A percentile compares a stretch with the other conserved stretches of the same genome.
phyloP scores from a whole-genome alignment of 306 rosid species.

The Begonia loranthoides region DNA sequence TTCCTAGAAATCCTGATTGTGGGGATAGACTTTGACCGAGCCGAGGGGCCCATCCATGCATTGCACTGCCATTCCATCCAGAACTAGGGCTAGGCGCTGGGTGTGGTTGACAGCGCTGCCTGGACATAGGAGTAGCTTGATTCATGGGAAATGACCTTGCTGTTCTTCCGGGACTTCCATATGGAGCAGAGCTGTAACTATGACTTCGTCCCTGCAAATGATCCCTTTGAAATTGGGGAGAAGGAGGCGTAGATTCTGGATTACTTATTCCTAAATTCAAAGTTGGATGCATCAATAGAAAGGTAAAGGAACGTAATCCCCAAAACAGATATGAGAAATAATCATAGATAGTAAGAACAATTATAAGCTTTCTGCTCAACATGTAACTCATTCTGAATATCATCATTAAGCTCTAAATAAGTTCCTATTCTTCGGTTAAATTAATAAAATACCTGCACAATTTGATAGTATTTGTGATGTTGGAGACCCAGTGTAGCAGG shows the following conservation, averaged over 20 bases:
- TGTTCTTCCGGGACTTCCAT: not conserved
- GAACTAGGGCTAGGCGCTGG: not conserved
- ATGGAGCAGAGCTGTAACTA: not conserved
- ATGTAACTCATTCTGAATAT: too few relatives aligned
- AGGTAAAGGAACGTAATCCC: not conserved
- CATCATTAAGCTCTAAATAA: too few relatives aligned
- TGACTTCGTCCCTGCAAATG: not conserved
- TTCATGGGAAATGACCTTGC: not conserved
- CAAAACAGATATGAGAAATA: not conserved
- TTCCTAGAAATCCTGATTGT: too few relatives aligned
- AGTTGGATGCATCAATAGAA: not conserved
- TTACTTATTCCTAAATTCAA: not conserved
- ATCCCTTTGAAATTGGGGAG: not conserved
- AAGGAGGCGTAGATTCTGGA: not conserved
- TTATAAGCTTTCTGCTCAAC: not conserved
- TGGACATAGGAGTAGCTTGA: not conserved
- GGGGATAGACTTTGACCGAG: not conserved
- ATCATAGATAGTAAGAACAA: not conserved
- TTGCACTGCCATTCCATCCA: not conserved
- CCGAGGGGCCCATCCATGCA: not conserved
- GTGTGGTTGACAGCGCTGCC: not conserved
- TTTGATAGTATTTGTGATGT: slow-evolving; percentile 24
- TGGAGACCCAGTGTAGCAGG: slow-evolving; percentile 17
- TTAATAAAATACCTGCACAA: slow-evolving; percentile 24
- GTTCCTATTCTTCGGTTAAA: not conserved